Conservation (phyloP, 83 land plant species). For the Picea abies region DNA sequence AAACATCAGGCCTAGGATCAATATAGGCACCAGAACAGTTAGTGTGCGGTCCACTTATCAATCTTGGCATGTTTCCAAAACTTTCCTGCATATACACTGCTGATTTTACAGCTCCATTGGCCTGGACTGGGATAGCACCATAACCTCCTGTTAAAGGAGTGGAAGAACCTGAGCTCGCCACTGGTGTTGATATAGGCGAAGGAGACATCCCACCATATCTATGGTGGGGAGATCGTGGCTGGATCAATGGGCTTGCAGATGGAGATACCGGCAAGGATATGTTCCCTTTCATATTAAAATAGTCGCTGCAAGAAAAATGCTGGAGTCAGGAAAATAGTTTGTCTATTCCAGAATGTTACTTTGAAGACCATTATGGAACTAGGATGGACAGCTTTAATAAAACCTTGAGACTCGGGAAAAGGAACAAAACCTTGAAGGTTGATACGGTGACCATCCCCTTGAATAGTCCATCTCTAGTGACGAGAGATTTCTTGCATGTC, state of each 20-base stretch:
- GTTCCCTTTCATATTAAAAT: slow-evolving; percentile 15
- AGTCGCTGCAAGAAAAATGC: slow-evolving; percentile 32
- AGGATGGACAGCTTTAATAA: too few relatives aligned
- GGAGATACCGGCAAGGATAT: slow-evolving; percentile 75
- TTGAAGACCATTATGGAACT: too few relatives aligned
- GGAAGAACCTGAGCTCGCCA: slow-evolving; percentile 53
- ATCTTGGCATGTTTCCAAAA: slow-evolving; percentile 28
- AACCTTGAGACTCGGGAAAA: not conserved
- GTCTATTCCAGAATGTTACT: too few relatives aligned
- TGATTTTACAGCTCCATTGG: too few relatives aligned
- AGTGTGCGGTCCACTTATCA: slow-evolving; percentile 17
- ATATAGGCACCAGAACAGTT: slow-evolving; percentile 24
- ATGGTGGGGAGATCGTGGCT: slow-evolving; percentile 55
- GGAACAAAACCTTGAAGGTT: slow-evolving; percentile 26
- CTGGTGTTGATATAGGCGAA: slow-evolving; percentile 60
- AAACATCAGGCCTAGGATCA: slow-evolving; percentile 33
- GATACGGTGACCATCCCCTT: slow-evolving; percentile 21
- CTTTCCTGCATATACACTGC: slow-evolving; percentile 20
- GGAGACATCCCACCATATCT: slow-evolving; percentile 56
- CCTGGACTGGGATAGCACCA: slow-evolving; percentile 43
- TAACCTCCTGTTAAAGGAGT: slow-evolving; percentile 61
- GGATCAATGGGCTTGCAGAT: slow-evolving; percentile 52
- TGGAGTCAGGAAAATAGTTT: too few relatives aligned
- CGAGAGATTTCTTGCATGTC: slow-evolving; percentile 33
- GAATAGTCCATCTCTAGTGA: slow-evolving; percentile 29